Evolutionary conservation across 306 rosid species (phyloP).

Genomic region (Fragaria vesca): DNA sequence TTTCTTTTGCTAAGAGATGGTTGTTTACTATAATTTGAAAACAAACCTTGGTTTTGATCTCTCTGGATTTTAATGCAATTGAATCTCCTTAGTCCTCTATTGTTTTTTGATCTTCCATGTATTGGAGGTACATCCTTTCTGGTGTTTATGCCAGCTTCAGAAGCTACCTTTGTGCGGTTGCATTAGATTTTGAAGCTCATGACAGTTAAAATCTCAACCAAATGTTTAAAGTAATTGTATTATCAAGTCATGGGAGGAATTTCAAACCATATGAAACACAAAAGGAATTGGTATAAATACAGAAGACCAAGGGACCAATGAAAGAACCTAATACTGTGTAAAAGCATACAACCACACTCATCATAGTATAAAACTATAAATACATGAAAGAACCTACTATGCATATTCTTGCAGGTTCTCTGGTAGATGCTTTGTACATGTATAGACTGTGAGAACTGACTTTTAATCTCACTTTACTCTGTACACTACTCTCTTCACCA

Average conservation of each 20-base stretch:
- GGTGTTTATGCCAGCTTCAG: too few species aligned
- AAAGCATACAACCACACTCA: not conserved
- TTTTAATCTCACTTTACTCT: not conserved
- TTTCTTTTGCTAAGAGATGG: not conserved
- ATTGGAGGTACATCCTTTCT: not conserved
- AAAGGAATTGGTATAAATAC: not conserved
- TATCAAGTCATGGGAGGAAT: not conserved
- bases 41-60: not conserved
- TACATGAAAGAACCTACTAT: not conserved
- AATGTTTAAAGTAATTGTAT: too few species aligned
- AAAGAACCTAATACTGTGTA: not conserved
- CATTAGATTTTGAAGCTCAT: not conserved
- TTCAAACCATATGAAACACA: too few species aligned
- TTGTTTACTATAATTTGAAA: not conserved
- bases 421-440: not conserved
- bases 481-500: not conserved
- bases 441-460: not conserved
- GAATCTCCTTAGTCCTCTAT: not conserved
- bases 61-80: not conserved
- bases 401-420: not conserved
- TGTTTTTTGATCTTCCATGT: not conserved
- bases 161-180: not conserved
- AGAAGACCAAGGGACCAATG: not conserved
- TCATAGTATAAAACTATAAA: not conserved
- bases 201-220: not conserved